Percentiles rank a stretch among this genome's conserved stretches.
Evolutionary conservation across 1,139 yeast genomes (phyloP).

Genomic region (Diutina scorzettiae): DNA sequence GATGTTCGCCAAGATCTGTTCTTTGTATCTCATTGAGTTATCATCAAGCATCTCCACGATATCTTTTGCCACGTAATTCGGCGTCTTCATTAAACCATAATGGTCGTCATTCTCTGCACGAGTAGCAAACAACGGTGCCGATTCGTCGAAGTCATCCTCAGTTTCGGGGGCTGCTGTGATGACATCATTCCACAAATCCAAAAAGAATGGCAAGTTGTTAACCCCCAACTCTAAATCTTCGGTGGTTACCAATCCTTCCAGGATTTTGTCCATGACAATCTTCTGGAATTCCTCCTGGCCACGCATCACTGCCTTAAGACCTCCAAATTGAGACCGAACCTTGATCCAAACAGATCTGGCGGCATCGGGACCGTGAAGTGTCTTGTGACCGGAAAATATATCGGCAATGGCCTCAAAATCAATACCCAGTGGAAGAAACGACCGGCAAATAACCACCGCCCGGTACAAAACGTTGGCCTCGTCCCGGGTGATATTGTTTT

Average conservation of each 20-base stretch:
- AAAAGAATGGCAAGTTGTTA: not conserved
- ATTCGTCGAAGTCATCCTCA: conserved; percentile 1
- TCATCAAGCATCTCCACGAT: not conserved
- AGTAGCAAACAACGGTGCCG: conserved; percentile 2
- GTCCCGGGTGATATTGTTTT: not conserved
- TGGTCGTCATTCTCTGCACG: not conserved
- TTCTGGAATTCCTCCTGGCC: conserved; percentile 2
- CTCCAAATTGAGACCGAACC: conserved; percentile 2
- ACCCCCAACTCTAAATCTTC: conserved; percentile 3
- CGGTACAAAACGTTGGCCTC: conserved; percentile 3
- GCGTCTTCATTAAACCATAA: not conserved
- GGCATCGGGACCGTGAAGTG: not conserved
- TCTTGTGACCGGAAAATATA: not conserved
- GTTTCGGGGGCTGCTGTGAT: not conserved
- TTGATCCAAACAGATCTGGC: not conserved
- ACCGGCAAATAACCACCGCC: conserved; percentile 4
- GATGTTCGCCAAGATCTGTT: conserved; percentile 1
- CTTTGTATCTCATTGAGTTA: not conserved
- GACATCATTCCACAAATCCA: conserved; percentile 4
- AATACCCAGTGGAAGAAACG: not conserved
- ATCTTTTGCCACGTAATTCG: not conserved
- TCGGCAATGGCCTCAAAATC: conserved; percentile 2
- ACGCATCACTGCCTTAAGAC: not conserved
- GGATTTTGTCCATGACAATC: not conserved
- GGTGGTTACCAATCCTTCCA: not conserved